These are phyloP conservation scores for Kuraishia capsulata DNA, from an alignment of 805 yeast species.

Conservation along the genomic window DNA sequence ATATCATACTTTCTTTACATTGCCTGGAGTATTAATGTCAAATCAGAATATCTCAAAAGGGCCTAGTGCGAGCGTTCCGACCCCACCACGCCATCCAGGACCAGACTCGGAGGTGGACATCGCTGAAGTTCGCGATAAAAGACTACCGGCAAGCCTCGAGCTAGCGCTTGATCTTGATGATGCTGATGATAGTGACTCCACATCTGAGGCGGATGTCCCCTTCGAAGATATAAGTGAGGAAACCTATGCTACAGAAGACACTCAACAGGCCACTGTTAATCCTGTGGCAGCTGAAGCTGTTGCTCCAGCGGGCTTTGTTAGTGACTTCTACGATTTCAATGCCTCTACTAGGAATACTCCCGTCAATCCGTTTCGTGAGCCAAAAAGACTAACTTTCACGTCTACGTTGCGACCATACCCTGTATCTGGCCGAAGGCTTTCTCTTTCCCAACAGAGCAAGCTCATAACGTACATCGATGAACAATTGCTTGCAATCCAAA, in stretches of 20 bases:
- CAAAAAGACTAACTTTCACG: conserved; percentile 13
- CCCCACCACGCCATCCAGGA: conserved; percentile 19
- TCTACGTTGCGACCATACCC: conserved; percentile 8
- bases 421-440: conserved; percentile 18
- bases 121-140: conserved; percentile 2
- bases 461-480: conserved; percentile 47
- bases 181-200: conserved; percentile 5
- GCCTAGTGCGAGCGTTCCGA: too few species aligned
- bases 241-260: background rate
- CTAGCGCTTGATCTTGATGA: conserved; percentile 16
- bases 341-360: conserved; percentile 7
- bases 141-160: conserved; percentile 14
- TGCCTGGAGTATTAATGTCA: too few species aligned
- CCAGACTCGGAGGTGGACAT: conserved; percentile 14
- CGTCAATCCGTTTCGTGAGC: conserved; percentile 20
- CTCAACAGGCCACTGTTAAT: background rate
- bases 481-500: conserved; percentile 41
- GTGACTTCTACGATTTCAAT: conserved; percentile 10
- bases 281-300: conserved; percentile 1
- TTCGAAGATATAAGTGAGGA: background rate
- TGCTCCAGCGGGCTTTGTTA: conserved; percentile 6
- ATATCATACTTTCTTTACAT: too few species aligned
- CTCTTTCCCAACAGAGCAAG: conserved; percentile 45
- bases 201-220: too few species aligned
- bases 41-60: too few species aligned